Percentiles rank a stretch among this genome's conserved stretches.
These are phyloP conservation scores for Fusarium sp. DNA, from an alignment of 2,329 filamentous ascomycete species.

Conservation along the genomic window DNA sequence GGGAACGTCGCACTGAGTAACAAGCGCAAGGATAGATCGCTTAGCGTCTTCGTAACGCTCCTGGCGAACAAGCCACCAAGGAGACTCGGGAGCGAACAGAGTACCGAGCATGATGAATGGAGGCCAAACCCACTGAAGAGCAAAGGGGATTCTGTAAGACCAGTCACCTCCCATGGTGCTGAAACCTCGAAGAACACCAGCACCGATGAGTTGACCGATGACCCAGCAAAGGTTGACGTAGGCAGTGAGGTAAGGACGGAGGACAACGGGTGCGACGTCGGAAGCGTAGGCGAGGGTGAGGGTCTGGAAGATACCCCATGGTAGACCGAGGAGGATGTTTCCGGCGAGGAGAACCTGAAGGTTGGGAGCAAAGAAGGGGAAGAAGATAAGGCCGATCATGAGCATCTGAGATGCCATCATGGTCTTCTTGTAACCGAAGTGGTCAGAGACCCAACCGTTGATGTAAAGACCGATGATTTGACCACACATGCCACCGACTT, in stretches of 20 bases:
- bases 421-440: slow-evolving; percentile 22
- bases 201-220: slow-evolving; percentile 59
- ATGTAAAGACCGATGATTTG: slow-evolving; percentile 23
- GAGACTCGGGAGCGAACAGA: slow-evolving; percentile 61
- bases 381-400: slow-evolving; percentile 58
- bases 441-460: slow-evolving; percentile 23
- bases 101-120: slow-evolving; percentile 58
- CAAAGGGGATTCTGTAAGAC: slow-evolving; percentile 61
- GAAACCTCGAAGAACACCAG: slow-evolving; percentile 55
- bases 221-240: slow-evolving; percentile 63
- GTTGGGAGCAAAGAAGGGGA: slow-evolving; percentile 58
- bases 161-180: slow-evolving; percentile 54
- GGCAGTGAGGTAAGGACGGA: slow-evolving; percentile 60
- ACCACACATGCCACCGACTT: slow-evolving; percentile 26
- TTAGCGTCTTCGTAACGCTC: slow-evolving; percentile 54
- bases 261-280: slow-evolving; percentile 56
- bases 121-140: slow-evolving; percentile 59
- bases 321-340: slow-evolving; percentile 59
- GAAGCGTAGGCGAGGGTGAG: slow-evolving; percentile 60
- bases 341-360: slow-evolving; percentile 55
- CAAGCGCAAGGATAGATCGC: slow-evolving; percentile 40
- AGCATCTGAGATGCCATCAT: slow-evolving; percentile 53
- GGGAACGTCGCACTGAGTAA: slow-evolving; percentile 6
- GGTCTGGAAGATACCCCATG: slow-evolving; percentile 60
- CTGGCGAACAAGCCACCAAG: slow-evolving; percentile 60